A percentile compares a stretch with the other conserved stretches of the same genome.
These are phyloP conservation scores for Nasturtium officinale DNA, from an alignment of 345 rosid species.

Conservation along the genomic window DNA sequence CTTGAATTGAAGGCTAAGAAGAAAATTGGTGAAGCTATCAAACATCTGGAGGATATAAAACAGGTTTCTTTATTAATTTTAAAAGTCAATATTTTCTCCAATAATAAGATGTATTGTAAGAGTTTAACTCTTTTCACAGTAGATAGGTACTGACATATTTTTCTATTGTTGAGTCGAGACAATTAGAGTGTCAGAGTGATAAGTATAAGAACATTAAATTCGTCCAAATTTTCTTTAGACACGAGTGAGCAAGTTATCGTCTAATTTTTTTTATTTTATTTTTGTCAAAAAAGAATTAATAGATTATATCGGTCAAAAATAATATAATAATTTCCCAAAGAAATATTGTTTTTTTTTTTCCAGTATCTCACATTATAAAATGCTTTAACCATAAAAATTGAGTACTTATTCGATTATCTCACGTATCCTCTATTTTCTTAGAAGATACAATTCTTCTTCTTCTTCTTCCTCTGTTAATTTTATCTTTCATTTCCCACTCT, in stretches of 20 bases:
- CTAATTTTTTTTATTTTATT: too few relatives aligned
- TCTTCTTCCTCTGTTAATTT: constrained; percentile 4
- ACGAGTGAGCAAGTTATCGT: neutral
- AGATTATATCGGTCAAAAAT: neutral
- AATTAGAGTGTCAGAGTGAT: too few relatives aligned
- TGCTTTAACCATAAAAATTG: neutral
- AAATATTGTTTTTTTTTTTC: neutral
- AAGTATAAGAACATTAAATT: too few relatives aligned
- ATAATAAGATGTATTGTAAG: too few relatives aligned
- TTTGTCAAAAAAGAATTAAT: neutral
- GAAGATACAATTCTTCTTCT: neutral
- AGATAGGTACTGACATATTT: too few relatives aligned
- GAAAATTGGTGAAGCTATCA: too few relatives aligned
- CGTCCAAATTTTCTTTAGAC: too few relatives aligned
- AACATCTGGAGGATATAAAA: too few relatives aligned
- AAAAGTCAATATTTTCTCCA: too few relatives aligned
- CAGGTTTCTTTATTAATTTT: neutral
- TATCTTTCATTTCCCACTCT: neutral
- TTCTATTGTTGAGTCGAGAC: too few relatives aligned
- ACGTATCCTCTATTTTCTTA: neutral
- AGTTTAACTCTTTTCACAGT: too few relatives aligned
- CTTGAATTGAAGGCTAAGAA: too few relatives aligned
- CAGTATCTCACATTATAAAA: neutral
- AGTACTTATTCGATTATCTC: neutral
- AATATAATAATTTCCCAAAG: neutral